These are phyloP conservation scores for Fagopyrum esculentum DNA, from an alignment of 148 eudicot species.

Conservation along the genomic window DNA sequence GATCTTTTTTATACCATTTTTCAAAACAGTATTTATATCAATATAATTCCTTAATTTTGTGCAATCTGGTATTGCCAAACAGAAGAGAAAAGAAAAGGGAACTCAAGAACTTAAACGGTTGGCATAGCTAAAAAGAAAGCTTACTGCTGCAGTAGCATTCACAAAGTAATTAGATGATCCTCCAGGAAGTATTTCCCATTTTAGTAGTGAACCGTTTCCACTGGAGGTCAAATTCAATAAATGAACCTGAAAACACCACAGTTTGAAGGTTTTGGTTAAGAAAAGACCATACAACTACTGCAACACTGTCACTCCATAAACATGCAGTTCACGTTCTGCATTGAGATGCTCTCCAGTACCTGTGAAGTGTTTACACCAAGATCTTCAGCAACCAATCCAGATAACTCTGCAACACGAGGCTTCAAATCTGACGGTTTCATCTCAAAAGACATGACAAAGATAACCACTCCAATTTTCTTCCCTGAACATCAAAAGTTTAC, in stretches of 20 bases:
- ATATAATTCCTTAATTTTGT: neutral
- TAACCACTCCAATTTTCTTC: constrained; percentile 49
- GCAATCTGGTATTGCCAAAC: neutral
- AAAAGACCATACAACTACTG: neutral
- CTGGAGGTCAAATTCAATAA: constrained; percentile 45
- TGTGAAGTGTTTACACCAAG: constrained; percentile 58
- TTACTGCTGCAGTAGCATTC: constrained; percentile 45
- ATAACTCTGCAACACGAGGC: constrained; percentile 56
- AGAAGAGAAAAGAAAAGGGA: neutral
- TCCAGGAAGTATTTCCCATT: constrained; percentile 64
- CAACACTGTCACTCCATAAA: neutral
- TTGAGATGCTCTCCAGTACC: constrained; percentile 28
- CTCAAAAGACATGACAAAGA: constrained; percentile 51
- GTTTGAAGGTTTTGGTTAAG: constrained; percentile 2
- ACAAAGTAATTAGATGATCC: constrained; percentile 53
- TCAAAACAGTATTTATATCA: neutral
- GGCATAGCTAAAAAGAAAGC: neutral
- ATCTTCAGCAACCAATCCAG: constrained; percentile 52
- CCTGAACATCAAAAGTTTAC: constrained; percentile 34
- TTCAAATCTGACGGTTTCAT: constrained; percentile 49
- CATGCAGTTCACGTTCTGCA: constrained; percentile 2
- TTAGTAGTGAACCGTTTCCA: constrained; percentile 50
- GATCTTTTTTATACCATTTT: neutral
- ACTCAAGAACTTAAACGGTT: neutral
- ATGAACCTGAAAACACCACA: constrained; percentile 52